These are phyloP conservation scores for Dactylellina drechsleri DNA, from an alignment of 2,329 filamentous ascomycete genomes.

Conservation along the genomic window DNA sequence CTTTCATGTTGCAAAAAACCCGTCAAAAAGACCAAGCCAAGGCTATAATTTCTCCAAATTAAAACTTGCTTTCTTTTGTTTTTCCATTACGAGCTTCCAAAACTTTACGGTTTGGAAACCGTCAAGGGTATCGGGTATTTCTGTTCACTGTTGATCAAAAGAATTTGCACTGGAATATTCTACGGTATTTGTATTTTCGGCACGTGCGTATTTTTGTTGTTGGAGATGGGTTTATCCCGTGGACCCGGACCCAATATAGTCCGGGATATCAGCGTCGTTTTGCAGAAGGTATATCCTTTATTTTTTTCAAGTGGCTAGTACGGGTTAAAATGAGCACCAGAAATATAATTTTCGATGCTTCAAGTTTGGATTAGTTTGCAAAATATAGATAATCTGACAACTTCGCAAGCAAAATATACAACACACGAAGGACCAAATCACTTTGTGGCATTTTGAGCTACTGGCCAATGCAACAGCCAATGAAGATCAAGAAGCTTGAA, in stretches of 20 bases:
- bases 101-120: background rate
- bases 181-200: background rate
- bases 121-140: constrained; percentile 8
- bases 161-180: constrained; percentile 15
- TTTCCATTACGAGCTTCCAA: constrained; percentile 24
- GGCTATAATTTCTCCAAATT: constrained; percentile 50
- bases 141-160: constrained; percentile 12
- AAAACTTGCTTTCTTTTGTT: constrained; percentile 12
- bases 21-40: constrained; percentile 16
- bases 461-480: no score
- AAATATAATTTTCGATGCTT: constrained; percentile 9
- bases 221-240: constrained; percentile 21
- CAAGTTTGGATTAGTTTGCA: constrained; percentile 3
- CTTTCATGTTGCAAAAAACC: background rate
- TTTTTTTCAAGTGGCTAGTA: constrained; percentile 7
- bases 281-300: constrained; percentile 25
- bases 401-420: background rate
- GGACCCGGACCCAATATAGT: constrained; percentile 33
- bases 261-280: constrained; percentile 44
- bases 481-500: no score
- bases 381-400: no score
- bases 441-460: constrained; percentile 35
- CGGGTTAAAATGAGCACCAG: background rate
- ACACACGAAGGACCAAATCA: background rate
- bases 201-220: constrained; percentile 1